These are phyloP conservation scores for Yamagishiella unicocca DNA, from an alignment of 139 green algal species.

Conservation along the genomic window DNA sequence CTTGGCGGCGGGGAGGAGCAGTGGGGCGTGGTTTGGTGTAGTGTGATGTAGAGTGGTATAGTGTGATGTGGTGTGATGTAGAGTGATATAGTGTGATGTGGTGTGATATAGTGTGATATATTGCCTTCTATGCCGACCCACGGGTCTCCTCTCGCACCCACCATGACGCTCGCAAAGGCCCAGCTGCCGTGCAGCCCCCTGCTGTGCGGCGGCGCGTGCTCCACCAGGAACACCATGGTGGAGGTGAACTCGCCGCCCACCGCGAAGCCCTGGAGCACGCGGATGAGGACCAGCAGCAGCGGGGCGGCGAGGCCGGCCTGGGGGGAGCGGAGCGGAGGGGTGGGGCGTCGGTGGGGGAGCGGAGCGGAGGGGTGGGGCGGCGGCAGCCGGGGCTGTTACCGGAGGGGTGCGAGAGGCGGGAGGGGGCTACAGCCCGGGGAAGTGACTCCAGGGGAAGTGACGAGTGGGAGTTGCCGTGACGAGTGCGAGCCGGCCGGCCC, in stretches of 20 bases:
- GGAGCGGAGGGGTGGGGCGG: neutral
- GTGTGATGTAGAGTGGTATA: neutral
- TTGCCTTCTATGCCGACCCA: neutral
- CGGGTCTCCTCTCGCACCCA: too few relatives aligned
- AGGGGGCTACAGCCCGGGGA: neutral
- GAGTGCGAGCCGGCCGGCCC: neutral
- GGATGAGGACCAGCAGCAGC: constrained; percentile 53
- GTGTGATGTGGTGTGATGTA: neutral
- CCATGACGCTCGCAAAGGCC: constrained; percentile 60
- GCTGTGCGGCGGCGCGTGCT: constrained; percentile 40
- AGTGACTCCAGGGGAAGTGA: neutral
- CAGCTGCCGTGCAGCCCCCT: constrained; percentile 49
- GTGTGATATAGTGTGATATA: neutral
- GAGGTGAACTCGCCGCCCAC: constrained; percentile 65
- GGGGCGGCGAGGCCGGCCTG: constrained; percentile 56
- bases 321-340: neutral
- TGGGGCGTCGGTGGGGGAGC: too few relatives aligned
- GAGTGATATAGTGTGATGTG: neutral
- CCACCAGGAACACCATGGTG: constrained; percentile 67
- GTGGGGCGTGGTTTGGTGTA: neutral
- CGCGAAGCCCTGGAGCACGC: constrained; percentile 52
- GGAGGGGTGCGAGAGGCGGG: neutral
- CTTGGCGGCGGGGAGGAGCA: neutral
- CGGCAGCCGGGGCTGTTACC: neutral
- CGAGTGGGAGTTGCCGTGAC: neutral